Evolutionary conservation across 2,329 filamentous ascomycete genomes (phyloP).

Genomic region (Grosmannia penicillata): DNA sequence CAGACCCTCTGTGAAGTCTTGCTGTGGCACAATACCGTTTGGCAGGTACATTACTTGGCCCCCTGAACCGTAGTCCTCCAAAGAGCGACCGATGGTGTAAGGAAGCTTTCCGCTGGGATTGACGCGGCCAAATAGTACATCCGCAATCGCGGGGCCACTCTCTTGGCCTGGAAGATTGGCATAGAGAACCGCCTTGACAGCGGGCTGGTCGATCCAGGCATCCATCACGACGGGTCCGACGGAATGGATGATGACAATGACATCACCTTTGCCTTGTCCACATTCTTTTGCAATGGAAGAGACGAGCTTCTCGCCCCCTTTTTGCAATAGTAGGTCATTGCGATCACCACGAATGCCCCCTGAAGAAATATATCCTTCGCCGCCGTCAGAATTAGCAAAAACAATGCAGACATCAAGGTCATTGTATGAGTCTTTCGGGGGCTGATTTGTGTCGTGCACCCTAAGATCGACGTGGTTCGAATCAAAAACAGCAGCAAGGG

Average conservation of each 20-base stretch:
- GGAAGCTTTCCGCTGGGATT: constrained; percentile 71
- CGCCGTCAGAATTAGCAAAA: constrained; percentile 71
- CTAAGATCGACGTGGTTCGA: constrained; percentile 38
- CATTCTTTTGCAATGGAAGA: constrained; percentile 53
- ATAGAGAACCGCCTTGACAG: constrained; percentile 64
- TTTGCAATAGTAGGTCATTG: constrained; percentile 60
- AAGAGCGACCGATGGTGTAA: constrained; percentile 66
- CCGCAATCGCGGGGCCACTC: constrained; percentile 65
- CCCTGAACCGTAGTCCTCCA: constrained; percentile 62
- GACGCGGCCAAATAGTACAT: constrained; percentile 63
- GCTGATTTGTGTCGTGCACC: constrained; percentile 40
- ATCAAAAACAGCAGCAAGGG: constrained; percentile 44
- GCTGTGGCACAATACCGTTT: constrained; percentile 59
- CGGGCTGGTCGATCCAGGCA: constrained; percentile 61
- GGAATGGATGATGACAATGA: constrained; percentile 75
- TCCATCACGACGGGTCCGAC: constrained; percentile 75
- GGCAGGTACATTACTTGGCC: constrained; percentile 55
- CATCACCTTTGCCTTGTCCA: constrained; percentile 46
- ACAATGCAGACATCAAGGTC: constrained; percentile 70
- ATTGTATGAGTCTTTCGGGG: constrained; percentile 28
- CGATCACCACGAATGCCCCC: constrained; percentile 62
- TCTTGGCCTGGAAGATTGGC: constrained; percentile 83
- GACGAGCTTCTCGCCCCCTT: constrained; percentile 63
- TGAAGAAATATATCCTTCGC: constrained; percentile 58
- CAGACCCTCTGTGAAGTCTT: constrained; percentile 69